Evolutionary conservation across 495 filamentous ascomycete genomes (phyloP).

Genomic region (Lepraria neglecta): DNA sequence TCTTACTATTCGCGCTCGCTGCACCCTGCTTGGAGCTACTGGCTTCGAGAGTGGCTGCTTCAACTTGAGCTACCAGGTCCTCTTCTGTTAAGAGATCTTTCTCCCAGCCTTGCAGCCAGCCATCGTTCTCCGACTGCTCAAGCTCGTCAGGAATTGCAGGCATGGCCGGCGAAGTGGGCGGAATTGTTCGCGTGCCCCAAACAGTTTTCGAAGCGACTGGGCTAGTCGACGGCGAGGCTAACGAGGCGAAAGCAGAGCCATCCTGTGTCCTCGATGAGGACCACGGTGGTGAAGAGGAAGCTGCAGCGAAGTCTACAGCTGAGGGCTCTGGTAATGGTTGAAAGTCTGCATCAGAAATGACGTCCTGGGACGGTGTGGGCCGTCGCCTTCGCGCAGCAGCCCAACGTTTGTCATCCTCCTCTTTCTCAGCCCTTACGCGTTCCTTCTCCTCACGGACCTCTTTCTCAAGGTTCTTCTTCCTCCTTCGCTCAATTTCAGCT

Average conservation of each 20-base stretch:
- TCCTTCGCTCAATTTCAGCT: constrained; percentile 67
- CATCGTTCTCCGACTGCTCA: constrained; percentile 52
- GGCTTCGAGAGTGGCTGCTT: constrained; percentile 36
- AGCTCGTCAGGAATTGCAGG: constrained; percentile 35
- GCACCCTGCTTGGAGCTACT: constrained; percentile 29
- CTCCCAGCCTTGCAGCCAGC: constrained; percentile 78
- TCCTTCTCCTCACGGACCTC: constrained; percentile 86
- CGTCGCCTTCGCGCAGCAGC: constrained; percentile 45
- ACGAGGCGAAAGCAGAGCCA: constrained; percentile 53
- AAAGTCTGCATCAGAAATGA: constrained; percentile 54
- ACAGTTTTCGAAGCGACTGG: constrained; percentile 71
- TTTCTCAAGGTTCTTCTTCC: constrained; percentile 79
- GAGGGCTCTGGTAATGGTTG: constrained; percentile 51
- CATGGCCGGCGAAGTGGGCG: constrained; percentile 44
- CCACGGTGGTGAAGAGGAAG: constrained; percentile 55
- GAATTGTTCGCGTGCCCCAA: constrained; percentile 72
- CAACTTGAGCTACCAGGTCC: constrained; percentile 37
- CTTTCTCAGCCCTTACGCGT: constrained; percentile 74
- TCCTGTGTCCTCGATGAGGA: constrained; percentile 36
- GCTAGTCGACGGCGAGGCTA: constrained; percentile 72
- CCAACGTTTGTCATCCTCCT: constrained; percentile 64
- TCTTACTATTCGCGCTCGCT: constrained; percentile 48
- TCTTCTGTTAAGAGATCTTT: constrained; percentile 54
- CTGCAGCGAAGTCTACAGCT: constrained; percentile 38
- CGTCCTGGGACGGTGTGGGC: constrained; percentile 38